Evolutionary conservation across 108 stramenopile species (phyloP).

Genomic region (Skeletonema costatum): DNA sequence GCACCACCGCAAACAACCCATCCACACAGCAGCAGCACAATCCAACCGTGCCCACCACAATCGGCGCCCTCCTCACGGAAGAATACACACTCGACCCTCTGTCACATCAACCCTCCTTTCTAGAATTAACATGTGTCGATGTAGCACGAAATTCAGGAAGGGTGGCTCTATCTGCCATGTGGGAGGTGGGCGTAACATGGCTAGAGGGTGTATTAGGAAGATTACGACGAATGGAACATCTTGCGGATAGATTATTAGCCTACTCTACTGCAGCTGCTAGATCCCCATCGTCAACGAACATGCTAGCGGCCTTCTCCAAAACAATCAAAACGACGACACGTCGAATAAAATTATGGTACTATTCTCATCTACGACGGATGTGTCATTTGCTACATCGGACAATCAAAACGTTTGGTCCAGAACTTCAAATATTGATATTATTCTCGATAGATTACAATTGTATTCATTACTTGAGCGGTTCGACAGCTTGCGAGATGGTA

Average conservation of each 20-base stretch:
- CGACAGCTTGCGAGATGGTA: slow-evolving; percentile 71
- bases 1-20: not conserved
- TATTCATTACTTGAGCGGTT: slow-evolving; percentile 51
- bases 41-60: slow-evolving; percentile 61
- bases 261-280: not conserved
- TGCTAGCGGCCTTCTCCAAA: not conserved
- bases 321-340: slow-evolving; percentile 1
- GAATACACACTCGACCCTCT: slow-evolving; percentile 79
- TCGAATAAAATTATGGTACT: slow-evolving; percentile 22
- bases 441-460: slow-evolving; percentile 65
- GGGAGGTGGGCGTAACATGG: slow-evolving; percentile 32
- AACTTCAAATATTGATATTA: slow-evolving; percentile 58
- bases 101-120: slow-evolving; percentile 80
- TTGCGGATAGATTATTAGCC: slow-evolving; percentile 11
- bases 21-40: slow-evolving; percentile 23
- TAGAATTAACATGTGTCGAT: slow-evolving; percentile 79
- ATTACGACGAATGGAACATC: slow-evolving; percentile 27
- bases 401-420: slow-evolving; percentile 46
- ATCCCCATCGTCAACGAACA: not conserved
- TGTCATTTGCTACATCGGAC: slow-evolving; percentile 24
- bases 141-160: slow-evolving; percentile 60
- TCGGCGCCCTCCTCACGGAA: slow-evolving; percentile 79
- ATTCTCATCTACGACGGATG: slow-evolving; percentile 14
- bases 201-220: slow-evolving; percentile 11
- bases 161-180: slow-evolving; percentile 51